Percentiles rank a stretch among this genome's conserved stretches.
Conservation (phyloP, 2,329 filamentous ascomycete species). For the Penicillium brevicompactum region DNA sequence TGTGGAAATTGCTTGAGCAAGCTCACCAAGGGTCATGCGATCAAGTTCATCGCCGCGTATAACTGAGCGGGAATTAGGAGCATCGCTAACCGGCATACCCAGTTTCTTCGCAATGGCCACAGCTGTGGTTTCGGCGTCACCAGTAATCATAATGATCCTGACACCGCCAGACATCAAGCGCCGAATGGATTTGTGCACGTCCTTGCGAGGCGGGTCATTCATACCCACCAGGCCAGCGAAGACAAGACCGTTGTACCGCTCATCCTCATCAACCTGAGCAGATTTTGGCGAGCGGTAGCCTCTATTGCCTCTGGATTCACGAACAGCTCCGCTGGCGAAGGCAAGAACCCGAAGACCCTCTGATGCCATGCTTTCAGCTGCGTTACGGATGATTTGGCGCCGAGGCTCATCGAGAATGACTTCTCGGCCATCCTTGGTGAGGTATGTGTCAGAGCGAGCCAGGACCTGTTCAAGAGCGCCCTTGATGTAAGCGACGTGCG, state of each 20-base stretch:
- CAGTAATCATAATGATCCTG: conserved; percentile 98
- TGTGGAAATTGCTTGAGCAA: conserved; percentile 80
- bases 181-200: conserved; percentile 85
- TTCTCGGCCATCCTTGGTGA: conserved; percentile 83
- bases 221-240: conserved; percentile 95
- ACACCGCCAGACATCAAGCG: conserved; percentile 91
- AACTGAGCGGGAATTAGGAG: conserved; percentile 63
- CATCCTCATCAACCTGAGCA: conserved; percentile 58
- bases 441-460: conserved; percentile 84
- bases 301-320: conserved; percentile 47
- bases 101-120: conserved; percentile 91
- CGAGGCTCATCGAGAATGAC: conserved; percentile 78
- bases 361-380: conserved; percentile 82
- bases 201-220: conserved; percentile 91
- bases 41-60: conserved; percentile 92
- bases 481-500: conserved; percentile 91
- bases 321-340: conserved; percentile 82
- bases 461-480: conserved; percentile 88
- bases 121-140: conserved; percentile 92
- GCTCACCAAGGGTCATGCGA: conserved; percentile 79
- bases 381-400: conserved; percentile 72
- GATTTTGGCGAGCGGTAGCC: conserved; percentile 50
- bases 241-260: conserved; percentile 77
- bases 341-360: conserved; percentile 88
- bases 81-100: conserved; percentile 79